Percentiles rank a stretch among this genome's conserved stretches.
phyloP scores from a whole-genome alignment of 352 stramenopile species.

The Vaucheria bursata region DNA sequence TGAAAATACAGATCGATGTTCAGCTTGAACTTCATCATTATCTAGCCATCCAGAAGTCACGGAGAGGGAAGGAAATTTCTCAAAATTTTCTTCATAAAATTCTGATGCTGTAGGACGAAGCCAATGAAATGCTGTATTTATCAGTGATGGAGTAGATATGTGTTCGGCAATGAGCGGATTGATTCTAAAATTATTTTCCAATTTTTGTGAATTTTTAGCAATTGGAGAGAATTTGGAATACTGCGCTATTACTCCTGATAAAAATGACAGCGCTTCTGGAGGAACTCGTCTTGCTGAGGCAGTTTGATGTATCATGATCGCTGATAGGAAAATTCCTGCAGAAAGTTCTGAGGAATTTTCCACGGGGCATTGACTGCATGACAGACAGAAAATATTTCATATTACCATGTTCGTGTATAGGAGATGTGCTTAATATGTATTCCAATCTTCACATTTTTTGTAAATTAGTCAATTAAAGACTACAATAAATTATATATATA shows the following conservation, averaged over 20 bases:
- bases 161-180: neutral
- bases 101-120: conserved; percentile 20
- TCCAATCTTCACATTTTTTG: too few species aligned
- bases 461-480: too few species aligned
- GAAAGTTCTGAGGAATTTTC: conserved; percentile 25
- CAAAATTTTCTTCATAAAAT: neutral
- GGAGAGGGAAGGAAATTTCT: neutral
- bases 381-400: too few species aligned
- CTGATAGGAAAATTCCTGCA: conserved; percentile 30
- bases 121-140: conserved; percentile 18
- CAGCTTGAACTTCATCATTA: neutral
- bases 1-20: neutral
- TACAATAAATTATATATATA: too few species aligned
- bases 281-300: conserved; percentile 22
- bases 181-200: too few species aligned
- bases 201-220: too few species aligned
- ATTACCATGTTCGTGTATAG: too few species aligned
- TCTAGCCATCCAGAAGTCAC: neutral
- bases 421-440: too few species aligned
- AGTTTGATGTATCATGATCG: conserved; percentile 32
- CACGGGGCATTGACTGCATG: conserved; percentile 33
- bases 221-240: too few species aligned
- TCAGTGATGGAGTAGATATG: conserved; percentile 15
- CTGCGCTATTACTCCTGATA: conserved; percentile 24
- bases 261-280: conserved; percentile 29